Evolutionary conservation across 345 rosid species (phyloP).

Genomic region (Lumnitzera racemosa): DNA sequence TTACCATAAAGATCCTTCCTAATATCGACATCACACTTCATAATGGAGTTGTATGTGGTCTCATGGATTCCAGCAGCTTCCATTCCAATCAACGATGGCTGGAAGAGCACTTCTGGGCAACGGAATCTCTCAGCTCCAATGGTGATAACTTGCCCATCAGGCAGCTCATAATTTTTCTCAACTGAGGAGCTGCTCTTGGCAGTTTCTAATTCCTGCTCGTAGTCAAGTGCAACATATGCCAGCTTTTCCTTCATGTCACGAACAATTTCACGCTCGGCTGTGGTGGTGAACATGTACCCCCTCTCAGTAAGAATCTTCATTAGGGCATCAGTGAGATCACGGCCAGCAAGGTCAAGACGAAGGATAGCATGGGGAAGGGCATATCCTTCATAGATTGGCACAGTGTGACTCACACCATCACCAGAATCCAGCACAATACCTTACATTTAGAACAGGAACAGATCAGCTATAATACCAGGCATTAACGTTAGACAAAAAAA

Average conservation of each 20-base stretch:
- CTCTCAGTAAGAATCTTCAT: constrained; percentile 39
- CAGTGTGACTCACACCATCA: constrained; percentile 40
- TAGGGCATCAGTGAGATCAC: constrained; percentile 33
- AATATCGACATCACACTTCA: constrained; percentile 40
- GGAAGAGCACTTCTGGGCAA: constrained; percentile 38
- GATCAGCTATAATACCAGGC: background rate
- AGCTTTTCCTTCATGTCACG: constrained; percentile 41
- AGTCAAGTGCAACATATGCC: constrained; percentile 36
- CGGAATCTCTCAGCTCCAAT: constrained; percentile 41
- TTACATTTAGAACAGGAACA: constrained; percentile 4
- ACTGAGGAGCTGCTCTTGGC: constrained; percentile 37
- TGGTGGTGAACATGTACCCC: constrained; percentile 39
- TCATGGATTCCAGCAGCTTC: constrained; percentile 40
- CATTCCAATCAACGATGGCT: constrained; percentile 37
- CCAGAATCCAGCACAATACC: constrained; percentile 43
- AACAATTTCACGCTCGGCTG: constrained; percentile 41
- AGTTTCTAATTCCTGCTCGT: constrained; percentile 32
- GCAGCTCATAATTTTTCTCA: constrained; percentile 38
- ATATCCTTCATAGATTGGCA: constrained; percentile 36
- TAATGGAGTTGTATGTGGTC: constrained; percentile 35
- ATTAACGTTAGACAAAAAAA: background rate
- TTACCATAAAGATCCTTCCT: constrained; percentile 37
- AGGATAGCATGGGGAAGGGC: constrained; percentile 37
- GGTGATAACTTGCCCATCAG: constrained; percentile 39
- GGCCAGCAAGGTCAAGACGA: constrained; percentile 36